These are phyloP conservation scores for Globisporangium mamillatum DNA, from an alignment of 352 stramenopile species.

Conservation along the genomic window DNA sequence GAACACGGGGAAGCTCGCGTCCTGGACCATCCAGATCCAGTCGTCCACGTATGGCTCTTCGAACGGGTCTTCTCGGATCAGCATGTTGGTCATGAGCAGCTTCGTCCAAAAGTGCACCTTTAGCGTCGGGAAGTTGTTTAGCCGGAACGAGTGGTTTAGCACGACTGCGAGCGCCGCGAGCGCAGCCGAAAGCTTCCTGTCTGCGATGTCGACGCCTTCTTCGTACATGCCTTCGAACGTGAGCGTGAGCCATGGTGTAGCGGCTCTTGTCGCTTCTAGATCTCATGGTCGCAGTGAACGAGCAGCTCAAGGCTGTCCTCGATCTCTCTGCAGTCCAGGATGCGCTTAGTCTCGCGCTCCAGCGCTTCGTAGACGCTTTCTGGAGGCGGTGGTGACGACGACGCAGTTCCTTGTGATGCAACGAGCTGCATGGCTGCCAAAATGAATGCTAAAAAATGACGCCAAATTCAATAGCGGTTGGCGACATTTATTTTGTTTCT, in stretches of 20 bases:
- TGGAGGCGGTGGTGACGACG: neutral
- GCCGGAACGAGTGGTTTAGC: neutral
- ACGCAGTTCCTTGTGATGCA: no score
- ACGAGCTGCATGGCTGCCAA: no score
- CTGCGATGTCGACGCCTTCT: neutral
- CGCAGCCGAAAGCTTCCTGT: neutral
- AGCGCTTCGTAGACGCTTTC: neutral
- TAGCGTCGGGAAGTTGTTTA: neutral
- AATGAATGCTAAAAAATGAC: no score
- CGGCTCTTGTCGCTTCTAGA: neutral
- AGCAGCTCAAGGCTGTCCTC: neutral
- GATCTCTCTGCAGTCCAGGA: neutral
- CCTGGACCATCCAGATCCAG: constrained; percentile 4
- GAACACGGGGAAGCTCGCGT: neutral
- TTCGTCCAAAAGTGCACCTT: neutral
- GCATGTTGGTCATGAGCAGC: neutral
- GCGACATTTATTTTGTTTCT: no score
- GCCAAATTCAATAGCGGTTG: no score
- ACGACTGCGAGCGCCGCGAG: neutral
- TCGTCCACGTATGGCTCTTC: constrained; percentile 1
- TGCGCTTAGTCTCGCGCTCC: neutral
- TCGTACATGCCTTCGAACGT: neutral
- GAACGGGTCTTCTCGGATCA: neutral
- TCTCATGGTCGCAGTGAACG: neutral
- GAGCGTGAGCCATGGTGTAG: neutral